A percentile compares a stretch with the other conserved stretches of the same genome.
phyloP scores from a whole-genome alignment of 2,329 filamentous ascomycete genomes.

The Aspergillus tubingensis region DNA sequence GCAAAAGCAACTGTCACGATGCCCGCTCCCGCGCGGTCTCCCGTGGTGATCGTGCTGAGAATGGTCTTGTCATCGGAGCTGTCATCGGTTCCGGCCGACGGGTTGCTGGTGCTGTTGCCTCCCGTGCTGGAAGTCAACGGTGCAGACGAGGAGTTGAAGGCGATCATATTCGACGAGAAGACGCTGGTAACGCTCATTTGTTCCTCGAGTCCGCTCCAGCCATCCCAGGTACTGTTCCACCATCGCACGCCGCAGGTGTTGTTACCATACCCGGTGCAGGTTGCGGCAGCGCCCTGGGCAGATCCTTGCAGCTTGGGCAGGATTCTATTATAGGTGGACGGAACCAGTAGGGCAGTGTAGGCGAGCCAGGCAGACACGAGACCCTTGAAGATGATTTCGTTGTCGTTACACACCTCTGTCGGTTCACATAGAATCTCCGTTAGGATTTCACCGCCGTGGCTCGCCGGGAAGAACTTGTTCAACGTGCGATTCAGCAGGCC shows the following conservation, averaged over 20 bases:
- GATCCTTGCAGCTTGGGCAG: constrained; percentile 60
- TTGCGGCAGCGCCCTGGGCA: constrained; percentile 59
- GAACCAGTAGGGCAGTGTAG: constrained; percentile 62
- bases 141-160: constrained; percentile 46
- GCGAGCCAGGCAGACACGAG: constrained; percentile 68
- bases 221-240: constrained; percentile 57
- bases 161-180: constrained; percentile 61
- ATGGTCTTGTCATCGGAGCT: neutral
- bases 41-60: constrained; percentile 28
- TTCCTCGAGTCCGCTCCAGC: constrained; percentile 64
- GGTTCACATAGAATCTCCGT: constrained; percentile 69
- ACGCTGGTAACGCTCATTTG: constrained; percentile 69
- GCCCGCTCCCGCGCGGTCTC: constrained; percentile 42
- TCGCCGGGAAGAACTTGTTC: constrained; percentile 53
- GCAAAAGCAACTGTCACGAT: constrained; percentile 40
- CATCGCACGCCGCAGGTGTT: constrained; percentile 68
- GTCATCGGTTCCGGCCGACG: constrained; percentile 34
- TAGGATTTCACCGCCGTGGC: constrained; percentile 51
- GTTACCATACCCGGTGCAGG: constrained; percentile 62
- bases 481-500: constrained; percentile 55
- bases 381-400: constrained; percentile 74
- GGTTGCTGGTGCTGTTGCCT: constrained; percentile 52
- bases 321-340: constrained; percentile 58
- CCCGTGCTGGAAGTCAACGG: constrained; percentile 50
- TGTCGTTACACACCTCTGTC: constrained; percentile 62